Evolutionary conservation across 2,329 filamentous ascomycete species (phyloP), one percentile per base, ranked within the genome.

Genomic region (Pestalotiopsis sp.): DNA sequence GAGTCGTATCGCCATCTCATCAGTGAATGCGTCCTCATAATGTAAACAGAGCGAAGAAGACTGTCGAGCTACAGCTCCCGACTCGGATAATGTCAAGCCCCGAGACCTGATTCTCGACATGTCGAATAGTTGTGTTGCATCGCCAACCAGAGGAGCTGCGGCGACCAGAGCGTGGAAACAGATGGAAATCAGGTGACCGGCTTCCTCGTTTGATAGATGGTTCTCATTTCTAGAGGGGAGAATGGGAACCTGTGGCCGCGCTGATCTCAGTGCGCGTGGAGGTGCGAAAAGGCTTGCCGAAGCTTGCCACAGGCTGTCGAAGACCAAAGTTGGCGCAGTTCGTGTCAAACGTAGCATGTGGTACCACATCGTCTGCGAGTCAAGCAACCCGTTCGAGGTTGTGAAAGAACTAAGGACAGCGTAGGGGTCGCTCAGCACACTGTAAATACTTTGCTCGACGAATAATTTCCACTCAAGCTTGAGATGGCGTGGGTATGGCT

Each of bases 241-340:
- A 68, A 78, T 81, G 23, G 76, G 75, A 2, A 78, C 80, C 0
- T 82, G 77, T 20, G 82, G 81, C 9, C 78, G 79, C 59, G 81
- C 75, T 11, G 80, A 77, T 68, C 82, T 82, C 0, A 87, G 73
- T 5, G 80, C 72, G 67, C 81, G 80, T 1, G 88, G 87, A 1
- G 87, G 84, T n/a, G 82, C 80, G 72, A 91, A 92, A 4, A 92
- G 80, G 61, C 83, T 83, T 7, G 84, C 85, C 1, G 89, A 83
- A 5, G 88, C 87, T 71, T 88, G 82, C 90, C 90, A 92, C 4
- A 92, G 81, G 73, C 88, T 90, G 74, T 91, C 87, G 65, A 91
- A 86, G 2, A 91, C 88, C 23, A 91, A 76, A 61, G 81, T 87
- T 4, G 88, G 87, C 17, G 85, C 84, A 57, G 85, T 83, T 63